A percentile compares a stretch with the other conserved stretches of the same genome.
phyloP scores from a whole-genome alignment of 345 rosid genomes.

The Rubroshorea leprosula region DNA sequence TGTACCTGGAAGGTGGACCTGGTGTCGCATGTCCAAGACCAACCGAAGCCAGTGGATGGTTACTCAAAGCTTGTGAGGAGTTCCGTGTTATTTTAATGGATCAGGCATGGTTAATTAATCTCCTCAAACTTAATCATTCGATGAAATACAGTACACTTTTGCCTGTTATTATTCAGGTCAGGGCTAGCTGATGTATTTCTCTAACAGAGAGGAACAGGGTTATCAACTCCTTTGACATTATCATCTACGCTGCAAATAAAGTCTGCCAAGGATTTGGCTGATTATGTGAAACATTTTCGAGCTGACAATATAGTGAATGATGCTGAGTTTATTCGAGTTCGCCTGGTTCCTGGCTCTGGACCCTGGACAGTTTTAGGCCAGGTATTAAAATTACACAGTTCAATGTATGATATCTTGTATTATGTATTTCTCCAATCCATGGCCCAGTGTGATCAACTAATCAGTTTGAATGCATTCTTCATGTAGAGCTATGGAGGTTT shows the following conservation, averaged over 20 bases:
- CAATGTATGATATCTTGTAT: constrained; percentile 5
- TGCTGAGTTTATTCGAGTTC: constrained; percentile 74
- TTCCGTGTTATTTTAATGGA: constrained; percentile 86
- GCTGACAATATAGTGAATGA: constrained; percentile 92
- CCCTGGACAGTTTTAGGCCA: constrained; percentile 90
- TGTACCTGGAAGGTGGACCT: constrained; percentile 89
- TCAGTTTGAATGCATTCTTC: constrained; percentile 1
- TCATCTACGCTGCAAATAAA: constrained; percentile 80
- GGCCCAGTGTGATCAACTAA: neutral
- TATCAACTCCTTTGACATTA: constrained; percentile 70
- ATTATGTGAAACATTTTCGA: constrained; percentile 63
- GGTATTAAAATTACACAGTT: constrained; percentile 33
- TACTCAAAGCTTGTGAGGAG: constrained; percentile 77
- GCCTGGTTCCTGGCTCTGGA: constrained; percentile 71
- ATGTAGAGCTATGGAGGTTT: constrained; percentile 91
- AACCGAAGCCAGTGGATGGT: constrained; percentile 79
- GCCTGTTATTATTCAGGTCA: neutral
- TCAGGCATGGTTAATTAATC: constrained; percentile 46
- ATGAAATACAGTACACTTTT: neutral
- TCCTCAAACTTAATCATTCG: neutral
- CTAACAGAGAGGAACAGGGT: constrained; percentile 94
- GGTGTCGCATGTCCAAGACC: constrained; percentile 86
- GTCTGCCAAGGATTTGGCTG: constrained; percentile 55
- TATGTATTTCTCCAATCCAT: neutral
- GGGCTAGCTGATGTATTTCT: constrained; percentile 14